These are phyloP conservation scores for Phytophthora quininea DNA, from an alignment of 352 stramenopile genomes.

Conservation along the genomic window DNA sequence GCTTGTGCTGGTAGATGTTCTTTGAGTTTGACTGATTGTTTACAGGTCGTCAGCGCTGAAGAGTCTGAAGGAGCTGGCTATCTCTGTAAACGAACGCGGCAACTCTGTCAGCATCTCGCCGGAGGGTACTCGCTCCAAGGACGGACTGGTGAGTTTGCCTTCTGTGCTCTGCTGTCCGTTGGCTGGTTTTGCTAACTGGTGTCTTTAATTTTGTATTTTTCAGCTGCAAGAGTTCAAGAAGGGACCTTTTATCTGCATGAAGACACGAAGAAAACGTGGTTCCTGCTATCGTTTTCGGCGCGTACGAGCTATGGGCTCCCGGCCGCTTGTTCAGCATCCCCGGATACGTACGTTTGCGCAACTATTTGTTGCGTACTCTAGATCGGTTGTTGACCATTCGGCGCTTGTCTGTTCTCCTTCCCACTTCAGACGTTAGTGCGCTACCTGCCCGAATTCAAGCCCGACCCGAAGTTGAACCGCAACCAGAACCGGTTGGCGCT, in stretches of 20 bases:
- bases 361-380: too few relatives aligned
- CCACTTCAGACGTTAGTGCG: conserved; percentile 59
- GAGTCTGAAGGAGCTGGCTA: conserved; percentile 72
- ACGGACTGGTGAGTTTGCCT: conserved; percentile 52
- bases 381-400: neutral
- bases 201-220: conserved; percentile 5
- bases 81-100: conserved; percentile 70
- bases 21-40: conserved; percentile 9
- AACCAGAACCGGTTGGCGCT: conserved; percentile 85
- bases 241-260: conserved; percentile 82
- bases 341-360: conserved; percentile 50
- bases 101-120: conserved; percentile 86
- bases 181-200: neutral
- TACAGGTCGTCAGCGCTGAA: conserved; percentile 62
- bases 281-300: conserved; percentile 77
- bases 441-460: conserved; percentile 75
- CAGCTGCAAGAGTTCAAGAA: conserved; percentile 90
- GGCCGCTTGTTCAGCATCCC: conserved; percentile 75
- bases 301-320: conserved; percentile 83
- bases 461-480: conserved; percentile 70
- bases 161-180: neutral
- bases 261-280: conserved; percentile 85
- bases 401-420: neutral
- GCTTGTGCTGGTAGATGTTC: neutral
- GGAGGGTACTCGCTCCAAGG: conserved; percentile 84